A percentile compares a stretch with the other conserved stretches of the same genome.
Evolutionary conservation across 192 early-diverging fungal genomes (phyloP).

Genomic region (Coemansia sp.): DNA sequence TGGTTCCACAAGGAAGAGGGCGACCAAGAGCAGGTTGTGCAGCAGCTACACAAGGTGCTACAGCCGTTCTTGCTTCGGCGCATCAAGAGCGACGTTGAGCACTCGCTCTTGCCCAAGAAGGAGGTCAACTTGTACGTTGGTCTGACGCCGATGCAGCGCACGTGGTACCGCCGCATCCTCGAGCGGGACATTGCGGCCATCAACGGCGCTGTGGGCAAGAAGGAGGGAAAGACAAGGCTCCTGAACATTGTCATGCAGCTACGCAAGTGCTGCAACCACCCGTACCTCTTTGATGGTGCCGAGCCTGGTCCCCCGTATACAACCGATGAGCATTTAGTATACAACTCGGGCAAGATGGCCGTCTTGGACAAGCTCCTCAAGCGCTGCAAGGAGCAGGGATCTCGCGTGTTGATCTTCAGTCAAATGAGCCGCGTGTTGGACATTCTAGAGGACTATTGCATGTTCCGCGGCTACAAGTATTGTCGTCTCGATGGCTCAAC

Average conservation of each 20-base stretch:
- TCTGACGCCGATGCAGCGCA: constrained; percentile 91
- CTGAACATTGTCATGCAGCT: constrained; percentile 97
- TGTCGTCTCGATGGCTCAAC: constrained; percentile 98
- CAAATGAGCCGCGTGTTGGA: constrained; percentile 99
- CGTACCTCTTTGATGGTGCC: constrained; percentile 87
- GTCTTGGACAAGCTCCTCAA: constrained; percentile 88
- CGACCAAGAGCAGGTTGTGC: constrained; percentile 62
- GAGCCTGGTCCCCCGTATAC: constrained; percentile 97
- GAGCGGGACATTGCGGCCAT: constrained; percentile 98
- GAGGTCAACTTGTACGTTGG: constrained; percentile 90
- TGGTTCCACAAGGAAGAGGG: constrained; percentile 75
- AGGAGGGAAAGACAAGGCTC: constrained; percentile 86
- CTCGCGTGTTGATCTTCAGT: constrained; percentile 93
- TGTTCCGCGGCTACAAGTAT: constrained; percentile 88
- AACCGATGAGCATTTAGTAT: constrained; percentile 92
- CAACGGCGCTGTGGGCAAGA: constrained; percentile 79
- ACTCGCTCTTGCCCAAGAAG: constrained; percentile 93
- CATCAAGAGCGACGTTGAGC: constrained; percentile 95
- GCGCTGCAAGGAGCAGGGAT: constrained; percentile 81
- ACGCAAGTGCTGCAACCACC: constrained; percentile 90
- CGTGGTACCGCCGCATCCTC: constrained; percentile 93
- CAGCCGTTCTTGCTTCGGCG: constrained; percentile 82
- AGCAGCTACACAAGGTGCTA: constrained; percentile 67
- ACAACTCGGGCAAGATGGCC: constrained; percentile 93
- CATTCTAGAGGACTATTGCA: constrained; percentile 97